These are phyloP conservation scores for Domatiomyces catenatus DNA, from an alignment of 2,329 filamentous ascomycete species.

Conservation along the genomic window DNA sequence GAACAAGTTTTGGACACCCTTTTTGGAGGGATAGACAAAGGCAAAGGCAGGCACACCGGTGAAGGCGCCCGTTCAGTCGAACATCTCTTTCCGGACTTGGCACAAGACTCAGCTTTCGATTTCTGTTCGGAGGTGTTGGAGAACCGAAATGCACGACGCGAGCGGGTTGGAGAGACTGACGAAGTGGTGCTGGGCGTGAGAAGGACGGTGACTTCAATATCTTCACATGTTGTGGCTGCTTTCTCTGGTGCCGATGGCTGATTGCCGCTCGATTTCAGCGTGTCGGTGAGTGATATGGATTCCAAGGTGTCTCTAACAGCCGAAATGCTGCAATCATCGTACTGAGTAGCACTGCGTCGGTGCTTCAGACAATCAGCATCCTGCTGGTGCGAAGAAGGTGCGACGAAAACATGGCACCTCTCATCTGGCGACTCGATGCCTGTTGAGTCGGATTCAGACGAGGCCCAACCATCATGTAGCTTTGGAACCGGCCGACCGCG, in stretches of 20 bases:
- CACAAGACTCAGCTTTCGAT: neutral
- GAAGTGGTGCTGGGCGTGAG: neutral
- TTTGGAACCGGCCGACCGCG: neutral
- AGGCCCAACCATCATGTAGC: neutral
- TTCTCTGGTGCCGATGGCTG: neutral
- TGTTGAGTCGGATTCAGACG: neutral
- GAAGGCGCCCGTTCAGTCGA: slow-evolving; percentile 4
- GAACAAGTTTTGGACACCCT: neutral
- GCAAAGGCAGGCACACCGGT: slow-evolving; percentile 5
- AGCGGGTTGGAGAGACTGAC: neutral
- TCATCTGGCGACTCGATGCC: neutral
- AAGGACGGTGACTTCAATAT: neutral
- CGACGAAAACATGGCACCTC: neutral
- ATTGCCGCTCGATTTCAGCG: neutral
- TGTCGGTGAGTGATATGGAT: neutral
- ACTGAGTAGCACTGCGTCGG: neutral
- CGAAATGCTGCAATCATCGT: neutral
- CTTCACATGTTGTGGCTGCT: neutral
- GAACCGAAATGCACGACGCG: neutral
- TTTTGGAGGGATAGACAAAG: neutral
- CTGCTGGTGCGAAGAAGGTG: neutral
- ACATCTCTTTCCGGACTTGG: neutral
- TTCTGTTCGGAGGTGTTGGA: neutral
- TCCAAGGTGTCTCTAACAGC: neutral
- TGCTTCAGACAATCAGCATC: neutral